Evolutionary conservation across 2,329 filamentous ascomycete species (phyloP), one percentile per base, ranked within the genome.

Genomic region (Fusarium paranaense): DNA sequence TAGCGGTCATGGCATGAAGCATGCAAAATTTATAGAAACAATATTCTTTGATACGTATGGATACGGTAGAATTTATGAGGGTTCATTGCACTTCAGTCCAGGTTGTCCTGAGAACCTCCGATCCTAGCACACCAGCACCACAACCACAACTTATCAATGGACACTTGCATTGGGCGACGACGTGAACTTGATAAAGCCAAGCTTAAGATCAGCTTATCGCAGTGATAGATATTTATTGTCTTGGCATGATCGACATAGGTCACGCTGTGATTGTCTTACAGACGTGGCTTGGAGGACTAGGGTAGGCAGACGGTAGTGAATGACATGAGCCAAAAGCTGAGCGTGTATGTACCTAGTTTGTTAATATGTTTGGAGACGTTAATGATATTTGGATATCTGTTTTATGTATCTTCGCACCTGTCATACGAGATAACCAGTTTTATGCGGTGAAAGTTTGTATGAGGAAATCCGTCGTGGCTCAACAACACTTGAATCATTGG

Each of bases 221-320:
- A 27, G 16, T 27, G 8, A 27, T 18, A 27, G 8, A 27, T 50
- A 18, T 18, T 27, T 11, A 10, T 50, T 50, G 8, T 27, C 45
- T 50, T 50, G 22, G 45, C 22, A 27, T 50, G 22, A 50, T 50
- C 22, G 45, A 18, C 45, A 50, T 18, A 47, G 5, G 5, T 25
- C 2, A 50, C 18, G 45, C 25, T 6, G 22, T 3, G 14, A 18
- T 16, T 27, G 45, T 50, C 45, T 18, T 18, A 22, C 9, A 47
- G 27, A 50, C 5, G 22, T 50, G 45, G 45, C 45, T 50, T 50
- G 45, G 45, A 27, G 45, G 22, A 50, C 45, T 27, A 50, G 45
- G 45, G 45, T 50, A 50, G 22, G 22, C 18, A 27, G 14, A 16
- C 10, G 22, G 45, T 11, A 5, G 16, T 27, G 14, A 50, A 6